A percentile compares a stretch with the other conserved stretches of the same genome.
Conservation (phyloP, 257 asterid genomes). For the Hygrophila difformis region DNA sequence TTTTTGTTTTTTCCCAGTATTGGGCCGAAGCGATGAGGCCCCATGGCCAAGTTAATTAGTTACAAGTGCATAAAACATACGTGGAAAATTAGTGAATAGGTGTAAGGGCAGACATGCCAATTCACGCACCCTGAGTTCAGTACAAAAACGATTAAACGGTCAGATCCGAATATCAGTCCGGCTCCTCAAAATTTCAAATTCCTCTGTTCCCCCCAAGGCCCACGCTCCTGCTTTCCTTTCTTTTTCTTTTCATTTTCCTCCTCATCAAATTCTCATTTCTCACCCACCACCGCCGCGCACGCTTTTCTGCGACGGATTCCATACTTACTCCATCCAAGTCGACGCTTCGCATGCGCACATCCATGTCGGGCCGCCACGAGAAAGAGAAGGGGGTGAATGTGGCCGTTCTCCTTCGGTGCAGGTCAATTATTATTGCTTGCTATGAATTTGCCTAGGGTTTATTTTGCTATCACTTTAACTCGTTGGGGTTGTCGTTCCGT, state of each 20-base stretch:
- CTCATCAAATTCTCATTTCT: too few species aligned
- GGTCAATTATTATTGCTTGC: conserved; percentile 30
- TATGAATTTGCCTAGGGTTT: conserved; percentile 12
- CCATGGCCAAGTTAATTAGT: not conserved
- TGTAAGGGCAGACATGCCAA: conserved; percentile 7
- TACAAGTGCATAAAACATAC: too few species aligned
- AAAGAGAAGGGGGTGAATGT: conserved; percentile 87
- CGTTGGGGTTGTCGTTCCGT: too few species aligned
- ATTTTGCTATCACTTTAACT: not conserved
- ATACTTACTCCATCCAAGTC: too few species aligned
- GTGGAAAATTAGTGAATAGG: not conserved
- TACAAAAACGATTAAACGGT: conserved; percentile 9
- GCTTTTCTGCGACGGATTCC: too few species aligned
- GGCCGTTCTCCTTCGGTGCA: conserved; percentile 94
- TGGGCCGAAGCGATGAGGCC: too few species aligned
- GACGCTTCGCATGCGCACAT: too few species aligned
- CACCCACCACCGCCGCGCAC: too few species aligned
- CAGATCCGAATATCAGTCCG: conserved; percentile 21
- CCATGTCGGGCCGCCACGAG: conserved; percentile 66
- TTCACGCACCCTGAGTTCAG: not conserved
- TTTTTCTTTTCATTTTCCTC: too few species aligned
- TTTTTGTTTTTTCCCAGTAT: too few species aligned
- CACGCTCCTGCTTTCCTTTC: conserved; percentile 32
- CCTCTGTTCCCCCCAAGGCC: conserved; percentile 4
- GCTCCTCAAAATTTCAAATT: conserved; percentile 33